Base-by-base conservation (phyloP, 352 stramenopile species). In the Pythium plurisporium region DNA sequence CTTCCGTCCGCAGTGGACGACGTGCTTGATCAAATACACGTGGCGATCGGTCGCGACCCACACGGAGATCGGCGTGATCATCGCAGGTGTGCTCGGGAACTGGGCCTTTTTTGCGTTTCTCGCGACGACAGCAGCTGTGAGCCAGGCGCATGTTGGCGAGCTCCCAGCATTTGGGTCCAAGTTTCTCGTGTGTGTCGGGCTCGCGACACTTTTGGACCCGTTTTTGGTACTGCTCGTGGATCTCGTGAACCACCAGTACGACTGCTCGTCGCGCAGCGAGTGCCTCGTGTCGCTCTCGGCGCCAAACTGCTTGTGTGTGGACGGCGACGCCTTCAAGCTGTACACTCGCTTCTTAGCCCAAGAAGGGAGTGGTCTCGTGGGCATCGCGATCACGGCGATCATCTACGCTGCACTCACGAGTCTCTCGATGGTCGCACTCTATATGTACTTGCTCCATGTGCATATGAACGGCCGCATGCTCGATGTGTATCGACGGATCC, bases 381-480 rank as follows among this genome's bases (percentile, higher is more conserved):
- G 88, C n/a, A 62, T 84, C 26, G 67, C 94, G 46, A 64, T 96
- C 46, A 87, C 80, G 2, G 47, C 87, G 42, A 81, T 96, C 46
- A 34, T 96, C 26, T 95, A 94, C 55, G 58, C 65, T 9, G 73
- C 74, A 3, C 70, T 91, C 34, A 82, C 76, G 36, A 76, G 76
- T 37, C 20, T 88, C 20, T 72, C 76, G 26, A 63, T 83, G 17
- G 59, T 79, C 23, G 67, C 62, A 20, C 64, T 94, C 11, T 93
- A 94, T 59, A 62, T 67, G 52, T 96, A 96, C 54, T 61, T 96
- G 26, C 73, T 96, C 9, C 74, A 91, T 51, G 67, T 93, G 6
- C 88, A 96, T 76, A 91, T 94, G 78, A 95, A 96, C 60, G 88
- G 87, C 12, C 81, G 88, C 42, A 91, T 96, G 80, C 72, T 96